Evolutionary conservation across 2,329 filamentous ascomycete genomes (phyloP), one percentile per base, ranked within the genome.

Genomic region (Fusarium circinatum): DNA sequence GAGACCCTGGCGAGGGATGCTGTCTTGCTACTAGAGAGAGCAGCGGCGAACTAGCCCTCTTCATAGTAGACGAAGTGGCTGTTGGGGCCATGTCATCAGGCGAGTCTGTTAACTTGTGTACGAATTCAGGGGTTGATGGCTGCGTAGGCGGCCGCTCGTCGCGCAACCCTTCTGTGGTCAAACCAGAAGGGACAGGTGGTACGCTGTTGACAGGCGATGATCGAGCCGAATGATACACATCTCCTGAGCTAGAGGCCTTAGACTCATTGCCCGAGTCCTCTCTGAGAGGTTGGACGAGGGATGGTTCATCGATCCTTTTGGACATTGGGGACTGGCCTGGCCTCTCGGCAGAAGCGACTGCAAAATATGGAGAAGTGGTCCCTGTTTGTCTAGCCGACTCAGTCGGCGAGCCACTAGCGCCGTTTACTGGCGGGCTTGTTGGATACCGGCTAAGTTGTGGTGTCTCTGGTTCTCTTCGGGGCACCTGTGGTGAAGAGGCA

Each of bases 181-280:
- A 56, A 34, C 74, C 65, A 26, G 65, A 59, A 62, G 69, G 39
- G 45, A 74, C 39, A 45, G 54, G 48, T 30, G 67, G 30, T 63
- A 61, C 36, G 22, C 48, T 68, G 20, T 66, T 59, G 44, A 42
- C 24, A 8, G 78, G 77, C 3, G 78, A 79, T 10, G 75, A 71
- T 10, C 58, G 70, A 22, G 78, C 76, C 20, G 78, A 79, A 61
- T 71, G 66, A 45, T 70, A 73, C 14, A 63, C 63, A 34, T 77
- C 68, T 24, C 55, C 65, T 42, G 75, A 71, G 54, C 63, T 66
- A 41, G 69, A 73, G 45, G 61, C 58, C 62, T 75, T 75, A 38
- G 64, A 62, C 26, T 71, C 76, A 20, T 73, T 60, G 45, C 64
- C 68, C 13, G 75, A 70, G 44, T 75, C 65, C 28, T 76, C 73